Evolutionary conservation across 1,284 basidiomycete genomes (phyloP), one percentile per base, ranked within the genome.

Genomic region (Cutaneotrichosporon cavernicola): DNA sequence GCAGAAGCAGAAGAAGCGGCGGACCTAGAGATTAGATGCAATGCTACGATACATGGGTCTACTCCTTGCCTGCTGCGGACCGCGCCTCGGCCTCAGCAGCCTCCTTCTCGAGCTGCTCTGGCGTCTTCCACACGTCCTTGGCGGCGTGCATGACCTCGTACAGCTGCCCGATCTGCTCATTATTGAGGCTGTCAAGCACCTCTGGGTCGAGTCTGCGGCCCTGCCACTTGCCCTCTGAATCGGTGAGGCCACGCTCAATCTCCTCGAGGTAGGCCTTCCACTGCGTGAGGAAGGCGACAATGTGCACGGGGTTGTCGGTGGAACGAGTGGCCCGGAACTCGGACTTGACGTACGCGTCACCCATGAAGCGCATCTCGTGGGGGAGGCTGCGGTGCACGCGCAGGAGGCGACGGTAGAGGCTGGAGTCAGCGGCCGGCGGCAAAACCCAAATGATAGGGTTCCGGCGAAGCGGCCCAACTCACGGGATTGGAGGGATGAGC

Each of bases 141-240:
- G 91, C 88, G 1, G 88, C 90, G 69, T 91, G 89, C 91, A 95
- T 92, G 64, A 97, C 84, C 77, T 95, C 92, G 75, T 95, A 92
- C 51, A 97, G 81, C 77, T 97, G 93, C 1, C 90, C 90, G 5
- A 96, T 83, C 77, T 97, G 93, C 76, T 95, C 81, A 58, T 84
- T 80, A n/a, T 90, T 92, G 86, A 97, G 89, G 89, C 90, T 90
- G 76, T 95, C 91, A 69, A 93, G 86, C 61, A 88, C 78, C 2
- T 87, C 89, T 18, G 86, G 80, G 76, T 94, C 90, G 61, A 97
- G 80, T 68, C 83, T 89, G 74, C 86, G 88, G 26, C 91, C 91
- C 76, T 89, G 91, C 52, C 59, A 60, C 55, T 30, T 65, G 58
- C 9, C 72, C 72, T 66, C 81, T 18, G 56, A 57, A 53, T 61